phyloP scores from a whole-genome alignment of 768 basidiomycete species.

The Lactarius psammicola region DNA sequence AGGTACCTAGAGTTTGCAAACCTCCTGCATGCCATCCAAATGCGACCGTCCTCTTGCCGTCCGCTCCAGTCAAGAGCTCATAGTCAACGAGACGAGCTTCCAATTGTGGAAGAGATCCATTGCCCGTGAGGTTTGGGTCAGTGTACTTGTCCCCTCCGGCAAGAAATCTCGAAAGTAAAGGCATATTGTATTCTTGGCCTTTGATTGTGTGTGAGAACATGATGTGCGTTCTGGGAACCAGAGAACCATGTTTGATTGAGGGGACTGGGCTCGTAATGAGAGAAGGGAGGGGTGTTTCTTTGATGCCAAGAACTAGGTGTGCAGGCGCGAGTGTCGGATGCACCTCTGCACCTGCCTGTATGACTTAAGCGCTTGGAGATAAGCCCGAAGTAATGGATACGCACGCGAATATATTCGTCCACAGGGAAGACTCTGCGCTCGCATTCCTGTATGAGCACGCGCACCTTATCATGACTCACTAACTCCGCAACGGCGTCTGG shows the following conservation, averaged over 20 bases:
- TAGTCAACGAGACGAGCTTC: conserved; percentile 74
- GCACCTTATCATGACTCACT: conserved; percentile 51
- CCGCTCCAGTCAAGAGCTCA: conserved; percentile 65
- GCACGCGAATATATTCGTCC: conserved; percentile 63
- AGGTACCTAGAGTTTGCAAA: conserved; percentile 36
- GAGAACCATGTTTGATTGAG: conserved; percentile 30
- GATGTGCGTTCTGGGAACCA: conserved; percentile 62
- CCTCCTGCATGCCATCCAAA: conserved; percentile 95
- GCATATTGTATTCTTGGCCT: conserved; percentile 83
- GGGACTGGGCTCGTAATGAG: conserved; percentile 49
- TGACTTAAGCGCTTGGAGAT: neutral
- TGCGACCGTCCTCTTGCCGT: conserved; percentile 76
- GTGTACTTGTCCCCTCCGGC: conserved; percentile 21
- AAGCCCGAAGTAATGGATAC: conserved; percentile 29
- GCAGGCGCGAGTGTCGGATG: conserved; percentile 54
- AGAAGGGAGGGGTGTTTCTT: conserved; percentile 73
- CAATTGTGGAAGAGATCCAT: conserved; percentile 16
- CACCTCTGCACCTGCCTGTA: conserved; percentile 75
- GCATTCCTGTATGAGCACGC: conserved; percentile 76
- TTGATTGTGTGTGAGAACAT: conserved; percentile 95
- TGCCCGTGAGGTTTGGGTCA: conserved; percentile 6
- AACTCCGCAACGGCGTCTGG: conserved; percentile 69
- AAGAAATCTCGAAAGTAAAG: conserved; percentile 67
- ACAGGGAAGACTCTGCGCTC: conserved; percentile 69
- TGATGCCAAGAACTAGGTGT: conserved; percentile 84